Evolutionary conservation across 1,284 basidiomycete species (phyloP).

Genomic region (Apiotrichum montevideense): DNA sequence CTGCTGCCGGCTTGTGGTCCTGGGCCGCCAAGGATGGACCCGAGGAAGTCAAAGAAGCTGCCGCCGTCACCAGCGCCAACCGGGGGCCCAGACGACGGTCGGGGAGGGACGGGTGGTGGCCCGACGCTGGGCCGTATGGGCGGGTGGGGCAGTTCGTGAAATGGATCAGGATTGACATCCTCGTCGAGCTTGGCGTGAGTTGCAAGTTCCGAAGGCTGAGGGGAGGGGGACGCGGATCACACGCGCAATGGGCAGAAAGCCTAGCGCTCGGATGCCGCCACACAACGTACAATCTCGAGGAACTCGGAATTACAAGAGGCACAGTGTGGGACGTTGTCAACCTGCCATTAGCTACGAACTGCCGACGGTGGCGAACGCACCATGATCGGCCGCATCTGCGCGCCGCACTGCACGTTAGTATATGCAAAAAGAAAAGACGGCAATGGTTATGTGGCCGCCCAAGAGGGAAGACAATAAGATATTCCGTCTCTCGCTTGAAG

Average conservation of each 20-base stretch:
- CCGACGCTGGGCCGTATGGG: slow-evolving; percentile 23
- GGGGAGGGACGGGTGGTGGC: slow-evolving; percentile 6
- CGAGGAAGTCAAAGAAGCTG: too few relatives aligned
- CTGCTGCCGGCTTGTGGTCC: neutral
- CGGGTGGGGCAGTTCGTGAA: slow-evolving; percentile 35
- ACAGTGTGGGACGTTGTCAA: slow-evolving; percentile 30
- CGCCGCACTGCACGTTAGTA: slow-evolving; percentile 31
- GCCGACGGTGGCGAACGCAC: slow-evolving; percentile 8
- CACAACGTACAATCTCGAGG: slow-evolving; percentile 36
- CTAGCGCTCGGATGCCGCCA: too few relatives aligned
- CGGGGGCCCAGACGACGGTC: neutral
- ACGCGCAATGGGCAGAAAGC: too few relatives aligned
- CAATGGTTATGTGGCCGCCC: neutral
- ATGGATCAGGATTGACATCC: slow-evolving; percentile 40
- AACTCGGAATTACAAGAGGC: slow-evolving; percentile 42
- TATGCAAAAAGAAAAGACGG: neutral
- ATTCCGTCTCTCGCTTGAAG: neutral
- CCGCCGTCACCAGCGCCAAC: too few relatives aligned
- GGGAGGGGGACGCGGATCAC: too few relatives aligned
- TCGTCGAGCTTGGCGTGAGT: slow-evolving; percentile 29
- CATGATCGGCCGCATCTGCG: slow-evolving; percentile 38
- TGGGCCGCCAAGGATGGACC: too few relatives aligned
- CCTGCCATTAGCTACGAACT: slow-evolving; percentile 12
- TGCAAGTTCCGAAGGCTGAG: too few relatives aligned
- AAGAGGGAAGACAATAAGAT: too few relatives aligned